Evolutionary conservation across 257 asterid genomes (phyloP).

Genomic region (Oldenlandia corymbosa): DNA sequence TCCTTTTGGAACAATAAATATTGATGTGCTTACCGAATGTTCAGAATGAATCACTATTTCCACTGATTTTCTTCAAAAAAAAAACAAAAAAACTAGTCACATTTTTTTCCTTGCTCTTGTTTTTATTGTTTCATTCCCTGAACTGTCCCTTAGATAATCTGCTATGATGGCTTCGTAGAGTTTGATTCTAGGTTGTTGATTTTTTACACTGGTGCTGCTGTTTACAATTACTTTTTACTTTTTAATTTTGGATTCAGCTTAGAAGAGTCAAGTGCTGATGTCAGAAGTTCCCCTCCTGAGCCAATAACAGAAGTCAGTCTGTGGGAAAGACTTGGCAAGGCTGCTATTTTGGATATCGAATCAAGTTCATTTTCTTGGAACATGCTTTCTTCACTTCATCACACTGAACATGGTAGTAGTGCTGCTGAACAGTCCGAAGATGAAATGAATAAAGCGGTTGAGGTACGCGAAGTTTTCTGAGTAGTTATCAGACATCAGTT

Average conservation of each 20-base stretch:
- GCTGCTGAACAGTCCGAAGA: conserved; percentile 92
- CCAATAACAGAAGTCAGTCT: conserved; percentile 64
- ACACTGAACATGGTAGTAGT: conserved; percentile 77
- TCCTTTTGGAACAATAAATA: background rate
- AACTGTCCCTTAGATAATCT: background rate
- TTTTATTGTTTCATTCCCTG: background rate
- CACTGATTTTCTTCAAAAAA: no score
- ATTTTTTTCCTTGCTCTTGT: background rate
- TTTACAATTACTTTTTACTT: background rate
- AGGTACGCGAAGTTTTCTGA: conserved; percentile 42
- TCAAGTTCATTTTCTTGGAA: conserved; percentile 80
- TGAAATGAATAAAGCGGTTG: conserved; percentile 80
- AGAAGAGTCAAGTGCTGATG: conserved; percentile 47
- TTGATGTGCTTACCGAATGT: background rate
- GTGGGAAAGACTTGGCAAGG: conserved; percentile 94
- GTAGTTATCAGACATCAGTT: conserved; percentile 10
- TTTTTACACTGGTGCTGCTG: background rate
- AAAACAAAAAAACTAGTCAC: no score
- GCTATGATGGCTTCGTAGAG: background rate
- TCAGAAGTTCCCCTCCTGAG: conserved; percentile 48
- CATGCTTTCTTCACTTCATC: conserved; percentile 87
- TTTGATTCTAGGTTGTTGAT: background rate
- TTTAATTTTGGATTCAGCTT: conserved; percentile 46
- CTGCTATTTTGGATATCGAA: conserved; percentile 78
- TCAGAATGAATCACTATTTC: background rate